Conservation (phyloP, 768 basidiomycete species). For the Mrakia blollopis region DNA sequence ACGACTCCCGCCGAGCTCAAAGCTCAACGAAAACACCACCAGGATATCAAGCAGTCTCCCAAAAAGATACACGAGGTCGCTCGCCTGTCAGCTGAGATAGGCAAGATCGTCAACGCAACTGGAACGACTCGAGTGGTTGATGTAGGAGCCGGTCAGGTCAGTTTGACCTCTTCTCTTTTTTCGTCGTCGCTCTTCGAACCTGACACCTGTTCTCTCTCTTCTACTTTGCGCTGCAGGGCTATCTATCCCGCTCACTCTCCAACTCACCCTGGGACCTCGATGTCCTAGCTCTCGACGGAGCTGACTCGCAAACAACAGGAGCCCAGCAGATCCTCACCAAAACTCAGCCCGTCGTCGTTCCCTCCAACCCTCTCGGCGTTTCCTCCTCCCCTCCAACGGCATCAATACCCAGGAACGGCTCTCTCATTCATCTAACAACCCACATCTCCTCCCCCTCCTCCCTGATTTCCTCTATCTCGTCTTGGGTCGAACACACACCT, state of each 20-base stretch:
- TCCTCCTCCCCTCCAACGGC: not conserved
- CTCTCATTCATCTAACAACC: conserved; percentile 8
- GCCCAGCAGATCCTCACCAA: conserved; percentile 5
- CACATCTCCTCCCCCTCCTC: not conserved
- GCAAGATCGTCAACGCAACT: not conserved
- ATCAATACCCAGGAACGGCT: not conserved
- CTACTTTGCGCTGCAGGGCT: not conserved
- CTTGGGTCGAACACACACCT: conserved; percentile 5
- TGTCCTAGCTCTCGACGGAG: conserved; percentile 7
- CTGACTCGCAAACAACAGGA: not conserved
- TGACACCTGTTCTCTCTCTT: not conserved
- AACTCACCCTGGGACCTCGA: not conserved
- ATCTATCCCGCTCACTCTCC: not conserved
- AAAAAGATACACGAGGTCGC: conserved; percentile 17
- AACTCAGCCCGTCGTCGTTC: not conserved
- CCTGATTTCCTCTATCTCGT: not conserved
- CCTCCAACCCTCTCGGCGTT: not conserved
- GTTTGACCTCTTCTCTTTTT: not conserved
- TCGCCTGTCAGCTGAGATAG: not conserved
- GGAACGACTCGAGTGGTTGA: not conserved
- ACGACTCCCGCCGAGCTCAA: not conserved
- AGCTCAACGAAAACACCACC: not conserved
- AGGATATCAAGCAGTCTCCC: conserved; percentile 6
- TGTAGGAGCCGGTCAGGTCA: conserved; percentile 9
- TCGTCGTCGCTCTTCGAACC: not conserved